Percentiles rank a stretch among this genome's conserved stretches.
Conservation (phyloP, 345 rosid genomes). For the Eucalyptus polybractea region DNA sequence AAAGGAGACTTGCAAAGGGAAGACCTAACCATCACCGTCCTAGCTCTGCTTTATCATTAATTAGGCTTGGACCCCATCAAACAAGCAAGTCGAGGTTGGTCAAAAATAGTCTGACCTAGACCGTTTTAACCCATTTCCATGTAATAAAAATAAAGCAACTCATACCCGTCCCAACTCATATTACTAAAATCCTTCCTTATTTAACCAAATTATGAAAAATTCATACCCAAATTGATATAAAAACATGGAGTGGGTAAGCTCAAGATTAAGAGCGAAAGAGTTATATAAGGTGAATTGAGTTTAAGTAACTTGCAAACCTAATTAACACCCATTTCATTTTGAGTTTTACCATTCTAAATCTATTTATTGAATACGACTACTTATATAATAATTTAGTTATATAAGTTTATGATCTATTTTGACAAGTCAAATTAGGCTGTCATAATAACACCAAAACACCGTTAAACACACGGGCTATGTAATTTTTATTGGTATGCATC, state of each 20-base stretch:
- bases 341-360: neutral
- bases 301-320: neutral
- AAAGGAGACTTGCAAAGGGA: neutral
- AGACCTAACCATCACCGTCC: neutral
- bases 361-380: no score
- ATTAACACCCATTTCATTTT: neutral
- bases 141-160: no score
- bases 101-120: neutral
- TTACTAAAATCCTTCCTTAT: no score
- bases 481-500: neutral
- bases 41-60: neutral
- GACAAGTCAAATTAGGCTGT: neutral
- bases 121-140: no score
- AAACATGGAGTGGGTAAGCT: neutral
- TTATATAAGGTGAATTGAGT: neutral
- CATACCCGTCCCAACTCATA: neutral
- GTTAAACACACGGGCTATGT: accelerated
- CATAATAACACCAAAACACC: neutral
- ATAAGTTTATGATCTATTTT: neutral
- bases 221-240: neutral
- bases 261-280: neutral
- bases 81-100: neutral
- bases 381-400: neutral
- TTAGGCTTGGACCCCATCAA: neutral
- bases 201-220: no score